Evolutionary conservation across 306 rosid species (phyloP).

Genomic region (Prunus campanulata): DNA sequence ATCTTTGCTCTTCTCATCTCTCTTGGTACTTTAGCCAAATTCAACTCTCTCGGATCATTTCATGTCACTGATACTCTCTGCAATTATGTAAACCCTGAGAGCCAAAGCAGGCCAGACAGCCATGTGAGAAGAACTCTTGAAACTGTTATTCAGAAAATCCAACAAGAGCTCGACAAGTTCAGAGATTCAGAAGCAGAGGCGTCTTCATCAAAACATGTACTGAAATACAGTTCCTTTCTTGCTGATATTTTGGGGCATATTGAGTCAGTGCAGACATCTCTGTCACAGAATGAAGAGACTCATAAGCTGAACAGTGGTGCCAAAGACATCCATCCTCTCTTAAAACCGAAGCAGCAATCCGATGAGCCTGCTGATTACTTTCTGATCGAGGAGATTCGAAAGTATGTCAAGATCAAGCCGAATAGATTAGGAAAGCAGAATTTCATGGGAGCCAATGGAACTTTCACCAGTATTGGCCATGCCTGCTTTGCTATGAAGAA

Average conservation of each 20-base stretch:
- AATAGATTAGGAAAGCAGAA: conserved; percentile 69
- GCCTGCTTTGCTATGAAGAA: conserved; percentile 63
- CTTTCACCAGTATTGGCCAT: conserved; percentile 76
- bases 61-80: conserved; percentile 38
- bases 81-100: conserved; percentile 25
- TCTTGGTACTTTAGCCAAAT: conserved; percentile 38
- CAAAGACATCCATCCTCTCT: conserved; percentile 36
- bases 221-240: conserved; percentile 43
- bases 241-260: conserved; percentile 62
- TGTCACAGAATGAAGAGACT: conserved; percentile 14
- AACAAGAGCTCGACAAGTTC: conserved; percentile 35
- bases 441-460: conserved; percentile 82
- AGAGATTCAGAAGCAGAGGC: conserved; percentile 26
- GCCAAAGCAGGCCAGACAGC: conserved; percentile 16
- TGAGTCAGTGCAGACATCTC: conserved; percentile 36
- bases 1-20: conserved; percentile 47
- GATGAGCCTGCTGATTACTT: conserved; percentile 55
- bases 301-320: neutral
- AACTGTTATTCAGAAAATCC: conserved; percentile 46
- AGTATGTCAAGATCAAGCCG: conserved; percentile 64
- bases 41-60: conserved; percentile 44
- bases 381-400: conserved; percentile 66
- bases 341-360: conserved; percentile 35
- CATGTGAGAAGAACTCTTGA: conserved; percentile 26
- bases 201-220: conserved; percentile 19